Evolutionary conservation across 257 asterid genomes (phyloP).

Genomic region (Solanum chiquidenum): DNA sequence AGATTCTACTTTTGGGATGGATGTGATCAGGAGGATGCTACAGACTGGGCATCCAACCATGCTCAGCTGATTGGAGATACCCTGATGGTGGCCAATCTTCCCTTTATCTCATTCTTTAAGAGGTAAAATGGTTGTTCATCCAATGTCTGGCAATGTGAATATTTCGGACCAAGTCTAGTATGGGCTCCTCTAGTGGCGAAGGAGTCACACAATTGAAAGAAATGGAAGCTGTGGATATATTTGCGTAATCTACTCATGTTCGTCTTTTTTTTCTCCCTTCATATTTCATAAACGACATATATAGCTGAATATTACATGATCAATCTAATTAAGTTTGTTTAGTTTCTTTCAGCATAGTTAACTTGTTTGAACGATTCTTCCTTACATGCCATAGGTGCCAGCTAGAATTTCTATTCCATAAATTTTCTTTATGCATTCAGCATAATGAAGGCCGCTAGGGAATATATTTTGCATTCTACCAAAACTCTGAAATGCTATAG

Average conservation of each 20-base stretch:
- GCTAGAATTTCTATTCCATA: background rate
- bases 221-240: background rate
- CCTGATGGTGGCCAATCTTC: background rate
- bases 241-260: background rate
- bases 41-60: constrained; percentile 95
- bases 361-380: background rate
- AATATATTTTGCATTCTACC: background rate
- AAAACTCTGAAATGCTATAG: background rate
- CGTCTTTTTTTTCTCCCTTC: background rate
- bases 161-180: background rate
- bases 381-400: background rate
- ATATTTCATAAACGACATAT: background rate
- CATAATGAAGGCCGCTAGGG: background rate
- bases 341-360: background rate
- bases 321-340: background rate
- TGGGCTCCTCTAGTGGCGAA: background rate
- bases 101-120: background rate
- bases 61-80: constrained; percentile 58
- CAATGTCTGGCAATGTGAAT: background rate
- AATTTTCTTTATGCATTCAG: background rate
- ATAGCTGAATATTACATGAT: background rate
- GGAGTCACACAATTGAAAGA: background rate
- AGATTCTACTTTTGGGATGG: constrained; percentile 98
- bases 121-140: background rate
- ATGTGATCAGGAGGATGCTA: constrained; percentile 96